Base-by-base conservation (phyloP, 257 asterid species). In the Penstemon davidsonii region DNA sequence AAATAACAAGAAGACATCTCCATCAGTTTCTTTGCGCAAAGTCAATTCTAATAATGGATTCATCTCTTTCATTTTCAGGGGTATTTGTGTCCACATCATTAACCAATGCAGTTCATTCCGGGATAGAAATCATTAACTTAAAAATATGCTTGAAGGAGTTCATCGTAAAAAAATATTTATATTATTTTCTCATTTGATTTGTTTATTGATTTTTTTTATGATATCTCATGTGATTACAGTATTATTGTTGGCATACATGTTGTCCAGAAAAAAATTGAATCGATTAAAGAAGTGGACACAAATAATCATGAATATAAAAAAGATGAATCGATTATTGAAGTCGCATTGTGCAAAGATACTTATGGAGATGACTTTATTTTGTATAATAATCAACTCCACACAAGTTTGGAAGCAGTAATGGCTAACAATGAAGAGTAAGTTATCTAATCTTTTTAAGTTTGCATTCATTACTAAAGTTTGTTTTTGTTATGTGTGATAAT, bases 251-350 rank as follows among this genome's bases (percentile, higher is more conserved):
- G 18, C 18, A 15, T 15, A 15, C 18, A 15, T 15, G 18, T 15
- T 15, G 18, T 15, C 18, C 18, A 15, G 18, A 15, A 15, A 15
- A 15, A 15, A 15, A 15, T 15, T 15, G 18, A 15, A 15, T 15
- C 18, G 18, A 15, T 15, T 15, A 15, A 15, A 15, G 18, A 15
- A 15, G 18, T 15, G 18, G 18, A 15, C 18, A 15, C 18, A 15
- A 15, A 15, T 15, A 15, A 15, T 15, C 18, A 50, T 19, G 43
- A 60, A 44, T 41, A 54, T 40, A 49, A 50, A 47, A 47, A 40
- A 64, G 97, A 97, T 83, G 97, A 96, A 87, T 88, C 99, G 36
- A 93, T 93, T 68, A 92, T 93, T 81, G 99, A 93, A 83, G 96
- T 96, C 56, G 97, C 85, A 67, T 58, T 93, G 83, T 87, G 89